phyloP scores from a whole-genome alignment of 2,329 filamentous ascomycete genomes.

The Phialophora macrospora region DNA sequence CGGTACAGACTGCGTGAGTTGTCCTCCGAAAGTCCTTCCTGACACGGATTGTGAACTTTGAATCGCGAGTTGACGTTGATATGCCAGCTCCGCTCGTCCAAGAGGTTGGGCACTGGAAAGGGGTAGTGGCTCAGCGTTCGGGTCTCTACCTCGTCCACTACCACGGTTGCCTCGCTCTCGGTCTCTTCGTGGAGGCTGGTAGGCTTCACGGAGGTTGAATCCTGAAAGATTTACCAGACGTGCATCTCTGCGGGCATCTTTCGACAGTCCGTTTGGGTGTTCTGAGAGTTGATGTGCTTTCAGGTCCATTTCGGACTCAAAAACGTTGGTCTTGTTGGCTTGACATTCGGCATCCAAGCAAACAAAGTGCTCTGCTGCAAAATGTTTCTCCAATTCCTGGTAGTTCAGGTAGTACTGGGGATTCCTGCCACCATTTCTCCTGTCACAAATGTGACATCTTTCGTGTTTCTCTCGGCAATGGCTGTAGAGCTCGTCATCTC shows the following conservation, averaged over 20 bases:
- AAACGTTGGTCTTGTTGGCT: constrained; percentile 98
- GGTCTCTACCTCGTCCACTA: constrained; percentile 75
- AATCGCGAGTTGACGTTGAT: constrained; percentile 88
- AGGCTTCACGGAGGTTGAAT: constrained; percentile 78
- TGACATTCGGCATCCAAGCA: constrained; percentile 85
- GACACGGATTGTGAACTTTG: constrained; percentile 83
- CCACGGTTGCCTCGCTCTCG: constrained; percentile 57
- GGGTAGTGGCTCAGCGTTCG: constrained; percentile 80
- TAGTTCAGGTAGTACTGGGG: constrained; percentile 95
- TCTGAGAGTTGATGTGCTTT: constrained; percentile 88
- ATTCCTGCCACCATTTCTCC: constrained; percentile 63
- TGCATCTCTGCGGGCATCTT: constrained; percentile 81
- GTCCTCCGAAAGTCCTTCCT: constrained; percentile 81
- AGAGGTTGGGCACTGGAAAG: constrained; percentile 78
- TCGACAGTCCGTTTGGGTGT: constrained; percentile 79
- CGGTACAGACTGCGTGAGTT: constrained; percentile 63
- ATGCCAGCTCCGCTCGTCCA: constrained; percentile 84
- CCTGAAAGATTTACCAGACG: constrained; percentile 82
- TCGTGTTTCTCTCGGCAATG: constrained; percentile 96
- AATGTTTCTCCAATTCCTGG: constrained; percentile 82
- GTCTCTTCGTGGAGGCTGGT: constrained; percentile 63
- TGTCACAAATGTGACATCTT: constrained; percentile 91
- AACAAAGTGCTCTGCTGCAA: constrained; percentile 82
- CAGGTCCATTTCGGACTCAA: constrained; percentile 90
- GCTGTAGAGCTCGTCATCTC: constrained; percentile 89